Conservation (phyloP, 2,329 filamentous ascomycete species). For the Neonectria faginata region DNA sequence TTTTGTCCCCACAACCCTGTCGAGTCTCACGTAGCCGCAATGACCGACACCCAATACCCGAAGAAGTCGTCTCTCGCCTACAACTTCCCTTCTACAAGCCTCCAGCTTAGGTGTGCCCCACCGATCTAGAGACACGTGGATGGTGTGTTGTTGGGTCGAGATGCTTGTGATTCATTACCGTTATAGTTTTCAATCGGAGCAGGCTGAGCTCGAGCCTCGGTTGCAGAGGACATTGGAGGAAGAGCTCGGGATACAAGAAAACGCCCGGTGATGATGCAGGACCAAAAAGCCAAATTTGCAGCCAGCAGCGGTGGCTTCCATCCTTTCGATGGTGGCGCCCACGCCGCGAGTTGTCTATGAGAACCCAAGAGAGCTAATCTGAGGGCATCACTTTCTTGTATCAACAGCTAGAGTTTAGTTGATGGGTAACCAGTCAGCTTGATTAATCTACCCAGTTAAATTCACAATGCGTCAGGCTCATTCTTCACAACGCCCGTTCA, state of each 20-base stretch:
- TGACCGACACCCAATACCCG: constrained; percentile 49
- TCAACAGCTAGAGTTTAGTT: constrained; percentile 10
- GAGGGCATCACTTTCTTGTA: constrained; percentile 54
- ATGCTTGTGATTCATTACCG: constrained; percentile 49
- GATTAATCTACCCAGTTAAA: too few species aligned
- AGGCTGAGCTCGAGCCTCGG: constrained; percentile 46
- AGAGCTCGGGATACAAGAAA: constrained; percentile 25
- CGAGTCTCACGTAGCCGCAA: constrained; percentile 48
- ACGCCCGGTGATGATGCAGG: constrained; percentile 63
- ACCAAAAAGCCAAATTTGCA: constrained; percentile 71
- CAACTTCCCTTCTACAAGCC: not conserved
- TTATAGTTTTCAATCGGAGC: constrained; percentile 68
- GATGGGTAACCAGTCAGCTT: not conserved
- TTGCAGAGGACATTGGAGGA: constrained; percentile 1
- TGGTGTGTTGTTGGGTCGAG: constrained; percentile 13
- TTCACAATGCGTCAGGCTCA: not conserved
- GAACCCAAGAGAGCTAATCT: constrained; percentile 69
- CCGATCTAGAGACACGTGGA: not conserved
- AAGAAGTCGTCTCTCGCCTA: constrained; percentile 36
- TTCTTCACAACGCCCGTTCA: not conserved
- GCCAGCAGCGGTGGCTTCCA: constrained; percentile 54
- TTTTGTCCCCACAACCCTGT: constrained; percentile 1
- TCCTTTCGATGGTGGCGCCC: constrained; percentile 25
- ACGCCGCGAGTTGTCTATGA: constrained; percentile 60
- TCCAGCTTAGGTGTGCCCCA: not conserved